Conservation (phyloP, 164 flowering plant genomes). For the Vitis vinifera region DNA sequence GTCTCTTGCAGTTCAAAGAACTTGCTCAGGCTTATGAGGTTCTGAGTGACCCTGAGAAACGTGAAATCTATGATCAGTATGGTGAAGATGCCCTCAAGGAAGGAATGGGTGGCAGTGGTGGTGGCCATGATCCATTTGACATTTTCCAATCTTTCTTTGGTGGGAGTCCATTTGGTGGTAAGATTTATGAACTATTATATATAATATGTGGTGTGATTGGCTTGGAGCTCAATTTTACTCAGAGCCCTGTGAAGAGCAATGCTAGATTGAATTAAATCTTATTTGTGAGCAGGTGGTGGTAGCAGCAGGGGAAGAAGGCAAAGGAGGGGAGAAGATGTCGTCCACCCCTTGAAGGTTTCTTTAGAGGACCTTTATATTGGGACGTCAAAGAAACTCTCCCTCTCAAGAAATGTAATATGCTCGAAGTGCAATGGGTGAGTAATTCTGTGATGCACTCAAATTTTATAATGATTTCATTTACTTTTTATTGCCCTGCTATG, state of each 20-base stretch:
- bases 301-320: slow-evolving; percentile 66
- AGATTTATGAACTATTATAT: not conserved
- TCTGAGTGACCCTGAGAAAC: slow-evolving; percentile 82
- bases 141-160: slow-evolving; percentile 87
- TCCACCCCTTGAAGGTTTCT: slow-evolving; percentile 66
- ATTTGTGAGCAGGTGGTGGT: slow-evolving; percentile 37
- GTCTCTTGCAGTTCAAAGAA: slow-evolving; percentile 67
- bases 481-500: not conserved
- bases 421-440: slow-evolving; percentile 83
- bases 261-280: not conserved
- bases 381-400: slow-evolving; percentile 67
- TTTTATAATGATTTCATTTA: not conserved
- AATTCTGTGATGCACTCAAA: not conserved
- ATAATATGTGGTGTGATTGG: no score
- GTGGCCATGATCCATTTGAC: slow-evolving; percentile 80
- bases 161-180: slow-evolving; percentile 70
- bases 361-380: slow-evolving; percentile 66
- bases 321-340: slow-evolving; percentile 66
- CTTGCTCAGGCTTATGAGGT: slow-evolving; percentile 93
- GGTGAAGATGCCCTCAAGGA: slow-evolving; percentile 97
- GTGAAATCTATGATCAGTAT: slow-evolving; percentile 83
- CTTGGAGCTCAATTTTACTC: not conserved
- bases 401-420: slow-evolving; percentile 75
- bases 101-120: slow-evolving; percentile 80
- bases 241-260: not conserved